Percentiles rank a stretch among this genome's conserved stretches.
phyloP scores from a whole-genome alignment of 2,329 filamentous ascomycete genomes.

The Penicillium concentricum region DNA sequence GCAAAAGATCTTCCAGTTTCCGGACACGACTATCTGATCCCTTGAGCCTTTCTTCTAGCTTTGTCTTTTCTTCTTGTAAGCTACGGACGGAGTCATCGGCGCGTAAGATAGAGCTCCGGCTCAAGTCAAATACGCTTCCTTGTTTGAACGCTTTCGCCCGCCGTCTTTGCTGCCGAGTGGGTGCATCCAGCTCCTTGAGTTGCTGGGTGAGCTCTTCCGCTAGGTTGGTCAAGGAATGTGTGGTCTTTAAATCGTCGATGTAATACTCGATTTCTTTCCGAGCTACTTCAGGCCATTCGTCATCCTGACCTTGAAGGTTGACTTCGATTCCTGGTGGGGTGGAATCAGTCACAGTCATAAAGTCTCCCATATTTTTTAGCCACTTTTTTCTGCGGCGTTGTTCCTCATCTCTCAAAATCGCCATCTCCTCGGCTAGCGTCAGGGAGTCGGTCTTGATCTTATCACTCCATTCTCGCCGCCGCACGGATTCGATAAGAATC shows the following conservation, averaged over 20 bases:
- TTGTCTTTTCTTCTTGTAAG: slow-evolving; percentile 79
- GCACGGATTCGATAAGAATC: slow-evolving; percentile 79
- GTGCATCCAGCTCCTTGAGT: slow-evolving; percentile 74
- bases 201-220: slow-evolving; percentile 72
- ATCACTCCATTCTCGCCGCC: slow-evolving; percentile 84
- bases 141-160: slow-evolving; percentile 93
- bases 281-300: slow-evolving; percentile 73
- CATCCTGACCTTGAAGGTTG: slow-evolving; percentile 76
- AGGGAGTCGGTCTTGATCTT: slow-evolving; percentile 87
- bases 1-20: slow-evolving; percentile 85
- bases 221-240: slow-evolving; percentile 65
- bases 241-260: slow-evolving; percentile 62
- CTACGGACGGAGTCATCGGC: slow-evolving; percentile 78
- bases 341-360: slow-evolving; percentile 64
- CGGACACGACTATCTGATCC: slow-evolving; percentile 88
- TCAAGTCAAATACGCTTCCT: slow-evolving; percentile 89
- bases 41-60: slow-evolving; percentile 70
- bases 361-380: slow-evolving; percentile 79
- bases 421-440: slow-evolving; percentile 88
- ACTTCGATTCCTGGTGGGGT: slow-evolving; percentile 78
- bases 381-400: slow-evolving; percentile 83
- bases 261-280: slow-evolving; percentile 77
- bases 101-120: slow-evolving; percentile 80
- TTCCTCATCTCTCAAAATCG: slow-evolving; percentile 88
- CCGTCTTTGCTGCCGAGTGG: slow-evolving; percentile 82